phyloP scores from a whole-genome alignment of 1,139 yeast genomes.

The Blastobotrys proliferans region DNA sequence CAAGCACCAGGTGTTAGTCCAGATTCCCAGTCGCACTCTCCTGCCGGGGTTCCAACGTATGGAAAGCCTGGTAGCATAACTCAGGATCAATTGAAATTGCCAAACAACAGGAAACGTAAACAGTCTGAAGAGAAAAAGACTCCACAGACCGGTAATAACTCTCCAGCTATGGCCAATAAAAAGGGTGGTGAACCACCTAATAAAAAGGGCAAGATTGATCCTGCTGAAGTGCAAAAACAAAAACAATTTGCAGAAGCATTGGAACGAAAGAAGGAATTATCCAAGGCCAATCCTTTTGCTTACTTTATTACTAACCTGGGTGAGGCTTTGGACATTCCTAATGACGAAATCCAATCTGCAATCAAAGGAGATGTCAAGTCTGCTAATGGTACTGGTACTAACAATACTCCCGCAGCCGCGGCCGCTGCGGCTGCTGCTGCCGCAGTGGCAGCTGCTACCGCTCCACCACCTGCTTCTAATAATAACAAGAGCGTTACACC shows the following conservation, averaged over 20 bases:
- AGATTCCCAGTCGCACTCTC: constrained; percentile 18
- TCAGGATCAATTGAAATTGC: constrained; percentile 31
- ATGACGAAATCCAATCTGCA: constrained; percentile 24
- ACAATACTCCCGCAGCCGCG: constrained; percentile 2
- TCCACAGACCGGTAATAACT: not conserved
- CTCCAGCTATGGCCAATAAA: constrained; percentile 6
- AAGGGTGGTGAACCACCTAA: constrained; percentile 20
- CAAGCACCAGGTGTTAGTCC: constrained; percentile 5
- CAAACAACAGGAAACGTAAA: constrained; percentile 29
- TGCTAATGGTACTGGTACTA: constrained; percentile 9
- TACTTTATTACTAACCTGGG: constrained; percentile 29
- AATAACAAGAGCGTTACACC: constrained; percentile 21
- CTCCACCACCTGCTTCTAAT: not conserved
- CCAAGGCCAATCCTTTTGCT: constrained; percentile 27
- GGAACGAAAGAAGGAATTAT: constrained; percentile 26
- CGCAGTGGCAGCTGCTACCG: not conserved
- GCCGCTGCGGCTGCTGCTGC: not conserved
- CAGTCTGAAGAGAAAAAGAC: constrained; percentile 14
- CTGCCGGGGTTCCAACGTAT: constrained; percentile 29
- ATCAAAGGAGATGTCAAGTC: constrained; percentile 13
- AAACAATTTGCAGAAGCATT: constrained; percentile 19
- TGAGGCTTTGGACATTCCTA: constrained; percentile 28
- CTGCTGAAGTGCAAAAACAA: constrained; percentile 20
- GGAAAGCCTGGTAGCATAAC: constrained; percentile 26
- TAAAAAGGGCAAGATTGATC: constrained; percentile 28